Conservation (phyloP, 1,284 basidiomycete genomes). For the Lentinula novae-zelandiae region DNA sequence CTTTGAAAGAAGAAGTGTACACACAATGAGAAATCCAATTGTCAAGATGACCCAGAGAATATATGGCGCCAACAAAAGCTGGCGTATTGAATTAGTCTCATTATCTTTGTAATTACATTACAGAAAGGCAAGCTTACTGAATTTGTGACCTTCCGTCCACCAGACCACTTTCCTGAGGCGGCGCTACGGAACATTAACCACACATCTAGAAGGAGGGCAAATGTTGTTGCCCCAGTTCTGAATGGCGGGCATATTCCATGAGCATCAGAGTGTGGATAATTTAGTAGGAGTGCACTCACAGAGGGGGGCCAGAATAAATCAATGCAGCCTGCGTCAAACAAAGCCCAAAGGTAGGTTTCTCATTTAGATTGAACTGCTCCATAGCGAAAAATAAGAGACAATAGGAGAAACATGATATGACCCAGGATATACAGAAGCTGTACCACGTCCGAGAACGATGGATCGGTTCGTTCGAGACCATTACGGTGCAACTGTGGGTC, state of each 20-base stretch:
- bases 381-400: slow-evolving; percentile 9
- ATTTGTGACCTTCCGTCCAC: neutral
- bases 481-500: neutral
- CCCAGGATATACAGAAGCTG: slow-evolving; percentile 11
- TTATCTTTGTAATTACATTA: neutral
- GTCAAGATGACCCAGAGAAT: neutral
- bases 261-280: neutral
- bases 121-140: neutral
- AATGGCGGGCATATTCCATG: neutral
- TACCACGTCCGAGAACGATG: slow-evolving; percentile 7
- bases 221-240: slow-evolving; percentile 2
- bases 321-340: slow-evolving; percentile 10
- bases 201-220: slow-evolving; percentile 3
- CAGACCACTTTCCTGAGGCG: neutral
- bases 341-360: neutral
- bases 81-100: neutral
- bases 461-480: neutral
- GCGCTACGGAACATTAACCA: neutral
- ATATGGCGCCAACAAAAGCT: slow-evolving; percentile 1
- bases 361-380: neutral
- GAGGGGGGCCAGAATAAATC: slow-evolving; percentile 7
- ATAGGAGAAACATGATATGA: slow-evolving; percentile 7
- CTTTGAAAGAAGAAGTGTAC: neutral
- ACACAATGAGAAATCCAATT: neutral
- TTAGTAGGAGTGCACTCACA: neutral